phyloP scores from a whole-genome alignment of 2,329 filamentous ascomycete genomes.

The Dactylellina parvicollis region DNA sequence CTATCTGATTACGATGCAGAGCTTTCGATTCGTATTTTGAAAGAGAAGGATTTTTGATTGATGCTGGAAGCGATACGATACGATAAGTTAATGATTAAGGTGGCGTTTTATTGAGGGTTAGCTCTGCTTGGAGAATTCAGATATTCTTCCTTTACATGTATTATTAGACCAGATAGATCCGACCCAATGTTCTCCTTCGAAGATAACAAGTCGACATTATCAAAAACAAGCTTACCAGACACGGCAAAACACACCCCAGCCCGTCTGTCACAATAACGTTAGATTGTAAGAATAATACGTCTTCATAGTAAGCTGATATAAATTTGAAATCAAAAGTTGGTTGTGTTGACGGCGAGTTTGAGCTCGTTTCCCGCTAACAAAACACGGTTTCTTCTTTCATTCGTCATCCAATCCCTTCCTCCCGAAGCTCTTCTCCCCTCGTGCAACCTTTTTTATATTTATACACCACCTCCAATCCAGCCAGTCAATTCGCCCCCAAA shows the following conservation, averaged over 20 bases:
- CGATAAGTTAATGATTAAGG: not conserved
- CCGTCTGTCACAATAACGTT: too few relatives aligned
- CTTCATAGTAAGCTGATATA: too few relatives aligned
- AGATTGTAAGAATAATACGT: too few relatives aligned
- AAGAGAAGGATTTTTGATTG: not conserved
- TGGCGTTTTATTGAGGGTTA: too few relatives aligned
- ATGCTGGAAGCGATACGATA: not conserved
- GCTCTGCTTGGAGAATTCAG: not conserved
- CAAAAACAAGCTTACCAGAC: too few relatives aligned
- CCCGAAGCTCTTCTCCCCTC: not conserved
- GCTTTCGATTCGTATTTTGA: conserved; percentile 57
- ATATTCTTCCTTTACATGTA: conserved; percentile 9
- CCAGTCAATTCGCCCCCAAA: not conserved
- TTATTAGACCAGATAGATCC: not conserved
- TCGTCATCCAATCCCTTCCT: not conserved
- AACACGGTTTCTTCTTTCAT: conserved; percentile 53
- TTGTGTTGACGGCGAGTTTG: conserved; percentile 36
- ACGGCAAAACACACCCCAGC: too few relatives aligned
- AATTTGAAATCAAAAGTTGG: not conserved
- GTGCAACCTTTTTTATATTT: not conserved
- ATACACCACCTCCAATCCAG: not conserved
- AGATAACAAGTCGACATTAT: too few relatives aligned
- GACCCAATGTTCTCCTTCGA: not conserved
- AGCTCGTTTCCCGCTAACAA: conserved; percentile 48
- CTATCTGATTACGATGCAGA: conserved; percentile 56